Percentiles rank a stretch among this genome's conserved stretches.
These are phyloP conservation scores for Podaxis mareebaensis DNA, from an alignment of 768 basidiomycete species.

Conservation along the genomic window DNA sequence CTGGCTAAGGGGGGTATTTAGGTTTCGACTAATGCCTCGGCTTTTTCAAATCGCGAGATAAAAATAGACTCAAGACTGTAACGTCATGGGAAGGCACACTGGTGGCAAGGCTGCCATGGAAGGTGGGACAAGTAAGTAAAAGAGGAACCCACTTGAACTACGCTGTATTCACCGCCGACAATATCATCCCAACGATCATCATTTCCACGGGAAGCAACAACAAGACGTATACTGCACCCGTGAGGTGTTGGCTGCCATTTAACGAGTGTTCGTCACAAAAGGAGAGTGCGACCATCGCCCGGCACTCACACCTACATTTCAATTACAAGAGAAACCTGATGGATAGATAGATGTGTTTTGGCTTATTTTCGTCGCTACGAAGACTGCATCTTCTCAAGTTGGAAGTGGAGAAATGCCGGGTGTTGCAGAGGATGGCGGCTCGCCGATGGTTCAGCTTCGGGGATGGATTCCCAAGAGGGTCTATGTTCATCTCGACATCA, in stretches of 20 bases:
- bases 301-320: neutral
- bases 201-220: neutral
- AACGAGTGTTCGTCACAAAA: neutral
- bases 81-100: neutral
- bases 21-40: no score
- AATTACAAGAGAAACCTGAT: neutral
- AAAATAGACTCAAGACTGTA: neutral
- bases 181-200: constrained; percentile 6
- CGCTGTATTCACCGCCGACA: neutral
- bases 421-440: neutral
- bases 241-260: neutral
- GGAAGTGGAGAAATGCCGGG: neutral
- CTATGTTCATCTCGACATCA: constrained; percentile 7
- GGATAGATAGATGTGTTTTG: neutral
- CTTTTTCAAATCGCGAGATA: neutral
- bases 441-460: neutral
- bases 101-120: neutral
- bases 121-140: neutral
- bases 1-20: no score
- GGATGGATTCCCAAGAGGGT: neutral
- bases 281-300: neutral
- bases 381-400: neutral
- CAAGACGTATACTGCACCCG: neutral
- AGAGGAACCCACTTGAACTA: neutral
- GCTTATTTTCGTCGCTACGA: neutral